Conservation (phyloP, 129 eudicot species). For the Scalesia atractyloides region DNA sequence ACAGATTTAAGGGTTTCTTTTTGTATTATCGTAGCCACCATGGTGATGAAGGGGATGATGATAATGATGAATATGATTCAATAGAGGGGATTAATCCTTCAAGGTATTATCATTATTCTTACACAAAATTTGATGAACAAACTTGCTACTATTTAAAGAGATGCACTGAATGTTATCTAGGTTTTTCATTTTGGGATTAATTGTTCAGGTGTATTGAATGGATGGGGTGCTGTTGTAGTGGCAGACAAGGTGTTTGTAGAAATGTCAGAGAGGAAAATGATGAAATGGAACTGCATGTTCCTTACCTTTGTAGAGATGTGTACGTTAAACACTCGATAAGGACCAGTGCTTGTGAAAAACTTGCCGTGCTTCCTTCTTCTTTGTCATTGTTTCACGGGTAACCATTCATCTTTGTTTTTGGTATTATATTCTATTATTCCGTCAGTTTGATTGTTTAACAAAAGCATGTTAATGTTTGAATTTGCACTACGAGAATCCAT, state of each 20-base stretch:
- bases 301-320: constrained; percentile 53
- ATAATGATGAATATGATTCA: too few relatives aligned
- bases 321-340: constrained; percentile 39
- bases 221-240: constrained; percentile 74
- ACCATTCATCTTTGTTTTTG: background rate
- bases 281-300: background rate
- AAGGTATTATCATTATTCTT: constrained; percentile 40
- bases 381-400: constrained; percentile 75
- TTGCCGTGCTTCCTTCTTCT: constrained; percentile 56
- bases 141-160: too few relatives aligned
- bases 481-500: constrained; percentile 53
- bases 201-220: constrained; percentile 59
- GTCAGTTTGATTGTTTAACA: background rate
- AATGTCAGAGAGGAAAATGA: constrained; percentile 43
- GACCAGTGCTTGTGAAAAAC: constrained; percentile 55
- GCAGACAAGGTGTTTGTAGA: constrained; percentile 33
- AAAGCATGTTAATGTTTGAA: constrained; percentile 12
- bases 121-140: background rate
- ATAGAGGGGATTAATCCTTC: too few relatives aligned
- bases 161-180: background rate
- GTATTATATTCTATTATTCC: background rate
- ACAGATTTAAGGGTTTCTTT: too few relatives aligned
- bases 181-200: background rate
- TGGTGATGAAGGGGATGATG: too few relatives aligned
- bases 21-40: too few relatives aligned